A percentile compares a stretch with the other conserved stretches of the same genome.
These are phyloP conservation scores for Piper longum DNA, from an alignment of 164 flowering plant genomes.

Conservation along the genomic window DNA sequence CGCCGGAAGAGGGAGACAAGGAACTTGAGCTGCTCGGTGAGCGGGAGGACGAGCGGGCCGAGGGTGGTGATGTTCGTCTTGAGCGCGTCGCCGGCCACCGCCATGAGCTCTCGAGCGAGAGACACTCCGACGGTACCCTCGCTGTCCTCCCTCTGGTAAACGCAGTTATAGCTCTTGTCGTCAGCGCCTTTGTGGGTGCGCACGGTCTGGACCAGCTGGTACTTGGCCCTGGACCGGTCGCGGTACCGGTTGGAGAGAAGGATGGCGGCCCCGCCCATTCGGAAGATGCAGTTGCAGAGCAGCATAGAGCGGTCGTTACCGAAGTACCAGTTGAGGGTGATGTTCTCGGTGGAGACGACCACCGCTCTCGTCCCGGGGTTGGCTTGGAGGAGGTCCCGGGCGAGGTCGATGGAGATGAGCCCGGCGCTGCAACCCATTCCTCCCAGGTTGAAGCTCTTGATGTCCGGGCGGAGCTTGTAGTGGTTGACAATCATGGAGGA, in stretches of 20 bases:
- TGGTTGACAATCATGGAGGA: conserved; percentile 79
- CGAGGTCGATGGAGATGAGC: conserved; percentile 62
- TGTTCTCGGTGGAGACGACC: conserved; percentile 55
- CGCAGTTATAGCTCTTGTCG: conserved; percentile 52
- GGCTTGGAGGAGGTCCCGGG: conserved; percentile 48
- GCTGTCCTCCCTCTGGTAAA: conserved; percentile 64
- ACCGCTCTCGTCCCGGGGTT: conserved; percentile 52
- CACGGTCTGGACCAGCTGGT: conserved; percentile 59
- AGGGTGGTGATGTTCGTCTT: conserved; percentile 14
- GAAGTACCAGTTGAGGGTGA: conserved; percentile 34
- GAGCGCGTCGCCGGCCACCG: conserved; percentile 76
- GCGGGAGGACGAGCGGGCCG: conserved; percentile 68
- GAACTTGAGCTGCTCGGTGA: conserved; percentile 60
- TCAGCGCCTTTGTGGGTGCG: conserved; percentile 74
- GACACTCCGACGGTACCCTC: conserved; percentile 52
- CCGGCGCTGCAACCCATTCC: conserved; percentile 97
- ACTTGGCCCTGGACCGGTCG: conserved; percentile 51
- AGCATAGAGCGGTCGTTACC: conserved; percentile 78
- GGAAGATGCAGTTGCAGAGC: conserved; percentile 66
- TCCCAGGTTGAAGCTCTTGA: conserved; percentile 67
- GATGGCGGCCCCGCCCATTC: too few species aligned
- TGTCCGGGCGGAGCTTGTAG: conserved; percentile 55
- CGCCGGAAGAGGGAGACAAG: conserved; percentile 36
- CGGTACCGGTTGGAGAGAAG: conserved; percentile 10
- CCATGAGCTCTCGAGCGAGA: conserved; percentile 62